phyloP scores from a whole-genome alignment of 805 yeast genomes.

The Yarrowia sp. region DNA sequence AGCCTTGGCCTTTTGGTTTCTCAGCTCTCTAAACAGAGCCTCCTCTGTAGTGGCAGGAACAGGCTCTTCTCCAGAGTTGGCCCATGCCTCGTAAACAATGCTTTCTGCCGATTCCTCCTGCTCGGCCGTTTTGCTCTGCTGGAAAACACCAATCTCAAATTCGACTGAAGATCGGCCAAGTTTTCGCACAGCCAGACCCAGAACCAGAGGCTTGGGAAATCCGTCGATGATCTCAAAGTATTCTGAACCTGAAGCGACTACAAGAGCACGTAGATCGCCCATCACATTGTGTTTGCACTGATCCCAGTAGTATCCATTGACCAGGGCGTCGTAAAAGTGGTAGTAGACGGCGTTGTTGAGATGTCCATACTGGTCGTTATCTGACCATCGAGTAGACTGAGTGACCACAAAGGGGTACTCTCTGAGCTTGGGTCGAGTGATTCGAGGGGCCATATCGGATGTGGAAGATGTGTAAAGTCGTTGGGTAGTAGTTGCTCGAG shows the following conservation, averaged over 20 bases:
- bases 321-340: slow-evolving; percentile 42
- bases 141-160: slow-evolving; percentile 48
- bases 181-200: slow-evolving; percentile 46
- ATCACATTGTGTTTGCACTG: slow-evolving; percentile 41
- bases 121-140: slow-evolving; percentile 38
- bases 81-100: slow-evolving; percentile 33
- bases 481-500: neutral
- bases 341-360: slow-evolving; percentile 47
- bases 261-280: slow-evolving; percentile 42
- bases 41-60: slow-evolving; percentile 36
- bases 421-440: slow-evolving; percentile 40
- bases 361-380: slow-evolving; percentile 47
- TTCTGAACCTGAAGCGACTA: slow-evolving; percentile 46
- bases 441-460: slow-evolving; percentile 24
- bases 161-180: slow-evolving; percentile 47
- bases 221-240: slow-evolving; percentile 46
- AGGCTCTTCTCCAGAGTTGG: slow-evolving; percentile 40
- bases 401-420: slow-evolving; percentile 42
- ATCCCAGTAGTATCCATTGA: slow-evolving; percentile 40
- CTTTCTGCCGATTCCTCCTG: slow-evolving; percentile 31
- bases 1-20: slow-evolving; percentile 44
- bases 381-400: slow-evolving; percentile 45
- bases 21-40: slow-evolving; percentile 38
- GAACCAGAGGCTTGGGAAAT: slow-evolving; percentile 45
- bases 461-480: slow-evolving; percentile 18